phyloP scores from a whole-genome alignment of 2,329 filamentous ascomycete genomes.

The Rhynchosporium graminicola region DNA sequence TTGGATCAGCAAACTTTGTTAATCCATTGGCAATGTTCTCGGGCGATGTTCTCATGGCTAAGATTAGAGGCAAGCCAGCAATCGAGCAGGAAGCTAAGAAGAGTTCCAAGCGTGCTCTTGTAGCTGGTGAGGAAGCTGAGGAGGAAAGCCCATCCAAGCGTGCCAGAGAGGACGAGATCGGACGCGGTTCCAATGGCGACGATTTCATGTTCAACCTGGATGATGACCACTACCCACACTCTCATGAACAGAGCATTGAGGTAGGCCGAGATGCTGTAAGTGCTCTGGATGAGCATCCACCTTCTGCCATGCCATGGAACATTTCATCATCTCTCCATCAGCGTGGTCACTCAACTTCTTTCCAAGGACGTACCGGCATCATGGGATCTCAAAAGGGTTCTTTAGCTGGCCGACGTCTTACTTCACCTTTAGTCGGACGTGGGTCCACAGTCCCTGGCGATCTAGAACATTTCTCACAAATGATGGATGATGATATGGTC shows the following conservation, averaged over 20 bases:
- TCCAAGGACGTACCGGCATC: constrained; percentile 23
- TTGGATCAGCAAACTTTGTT: constrained; percentile 43
- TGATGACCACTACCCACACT: constrained; percentile 10
- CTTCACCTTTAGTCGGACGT: constrained; percentile 61
- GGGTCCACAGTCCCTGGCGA: constrained; percentile 35
- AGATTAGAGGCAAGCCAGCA: constrained; percentile 26
- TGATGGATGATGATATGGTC: constrained; percentile 30
- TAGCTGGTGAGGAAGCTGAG: constrained; percentile 29
- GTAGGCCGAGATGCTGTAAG: constrained; percentile 67
- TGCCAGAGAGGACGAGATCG: constrained; percentile 43
- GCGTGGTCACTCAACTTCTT: constrained; percentile 41
- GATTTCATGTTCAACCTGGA: constrained; percentile 12
- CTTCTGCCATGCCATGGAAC: constrained; percentile 71
- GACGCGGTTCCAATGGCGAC: constrained; percentile 37
- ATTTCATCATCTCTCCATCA: constrained; percentile 55
- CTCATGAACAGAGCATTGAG: constrained; percentile 54
- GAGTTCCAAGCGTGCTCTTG: constrained; percentile 25
- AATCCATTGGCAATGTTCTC: constrained; percentile 60
- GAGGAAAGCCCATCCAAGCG: constrained; percentile 41
- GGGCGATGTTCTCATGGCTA: constrained; percentile 54
- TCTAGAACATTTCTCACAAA: constrained; percentile 30
- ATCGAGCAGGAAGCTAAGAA: constrained; percentile 13
- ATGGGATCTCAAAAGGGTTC: constrained; percentile 22
- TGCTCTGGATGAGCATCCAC: constrained; percentile 67
- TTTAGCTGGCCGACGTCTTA: constrained; percentile 46